Conservation (phyloP, 495 filamentous ascomycete species). For the Pseudomonodictys pantanalensis region DNA sequence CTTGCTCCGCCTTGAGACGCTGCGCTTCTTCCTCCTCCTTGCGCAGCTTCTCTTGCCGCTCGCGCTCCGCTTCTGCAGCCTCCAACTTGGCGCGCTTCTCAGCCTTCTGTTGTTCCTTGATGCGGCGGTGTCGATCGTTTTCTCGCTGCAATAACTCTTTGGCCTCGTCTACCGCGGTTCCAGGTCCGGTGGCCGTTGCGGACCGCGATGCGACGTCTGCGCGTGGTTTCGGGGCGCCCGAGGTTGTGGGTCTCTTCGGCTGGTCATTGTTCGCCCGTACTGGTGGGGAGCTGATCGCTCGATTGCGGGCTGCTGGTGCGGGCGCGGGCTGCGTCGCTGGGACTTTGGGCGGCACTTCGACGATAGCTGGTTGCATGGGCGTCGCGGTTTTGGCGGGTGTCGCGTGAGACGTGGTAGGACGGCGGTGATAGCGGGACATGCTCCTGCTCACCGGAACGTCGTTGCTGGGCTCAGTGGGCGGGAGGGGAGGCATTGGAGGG, state of each 20-base stretch:
- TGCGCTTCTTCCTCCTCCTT: conserved; percentile 27
- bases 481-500: conserved; percentile 11
- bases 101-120: conserved; percentile 27
- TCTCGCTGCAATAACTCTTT: conserved; percentile 33
- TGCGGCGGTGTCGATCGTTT: conserved; percentile 28
- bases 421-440: conserved; percentile 41
- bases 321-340: conserved; percentile 14
- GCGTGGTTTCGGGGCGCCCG: neutral
- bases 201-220: conserved; percentile 3
- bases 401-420: conserved; percentile 20
- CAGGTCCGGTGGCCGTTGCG: conserved; percentile 6
- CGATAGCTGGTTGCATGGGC: conserved; percentile 4
- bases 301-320: conserved; percentile 2
- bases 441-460: conserved; percentile 33
- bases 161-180: conserved; percentile 28
- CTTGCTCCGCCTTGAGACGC: conserved; percentile 19
- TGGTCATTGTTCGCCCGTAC: conserved; percentile 11
- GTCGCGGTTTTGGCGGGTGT: conserved; percentile 7
- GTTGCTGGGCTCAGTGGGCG: conserved; percentile 18
- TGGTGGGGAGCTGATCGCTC: conserved; percentile 22
- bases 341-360: conserved; percentile 8
- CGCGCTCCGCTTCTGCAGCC: conserved; percentile 22
- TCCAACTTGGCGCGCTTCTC: conserved; percentile 28
- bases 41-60: conserved; percentile 15
- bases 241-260: conserved; percentile 9